Base-by-base conservation (phyloP, 1,139 yeast genomes). In the Spathaspora sp. region DNA sequence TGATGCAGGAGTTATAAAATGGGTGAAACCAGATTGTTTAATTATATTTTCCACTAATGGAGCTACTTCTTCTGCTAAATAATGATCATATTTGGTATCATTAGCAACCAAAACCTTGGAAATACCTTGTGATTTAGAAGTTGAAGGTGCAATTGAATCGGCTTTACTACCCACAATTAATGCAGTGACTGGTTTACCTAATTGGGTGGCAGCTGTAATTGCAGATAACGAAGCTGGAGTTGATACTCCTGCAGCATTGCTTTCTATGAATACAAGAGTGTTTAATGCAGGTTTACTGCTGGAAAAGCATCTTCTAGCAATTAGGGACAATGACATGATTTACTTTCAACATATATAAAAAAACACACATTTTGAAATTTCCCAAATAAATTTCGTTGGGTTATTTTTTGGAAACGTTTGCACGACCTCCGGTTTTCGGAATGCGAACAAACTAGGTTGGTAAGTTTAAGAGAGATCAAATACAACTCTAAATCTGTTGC, bases 1-100 rank as follows among this genome's bases (percentile, higher is more conserved):
- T 13, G 95, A 84, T 38, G 93, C 89, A 9, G 96, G 82, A 9
- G 86, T 82, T 26, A 93, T 70, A 51, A 93, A 84, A 63, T 90
- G 96, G 13, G 90, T 79, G 66, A 72, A 72, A 13, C 57, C 56
- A 9, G 48, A 36, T 2, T 56, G 73, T 25, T 76, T 78, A 60
- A 77, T 68, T 53, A 78, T 65, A 40, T 74, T 66, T 42, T 72
- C 70, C 34, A 85, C 55, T 36, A 84, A 65, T 15, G 91, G 90
- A 7, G 87, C 66, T 47, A 84, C 67, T 55, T 76, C 78, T 63
- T 86, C 95, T 1, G 93, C 87, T 45, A 84, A 70, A 51, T 76
- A 74, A 57, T 82, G 82, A 50, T 78, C 75, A 52, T 76, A 82
- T 49, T 74, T 71, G 6, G 63, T 62, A 43, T 76, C 80, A 42